Conservation (phyloP, 108 stramenopile species). For the Chaetoceros muelleri region DNA sequence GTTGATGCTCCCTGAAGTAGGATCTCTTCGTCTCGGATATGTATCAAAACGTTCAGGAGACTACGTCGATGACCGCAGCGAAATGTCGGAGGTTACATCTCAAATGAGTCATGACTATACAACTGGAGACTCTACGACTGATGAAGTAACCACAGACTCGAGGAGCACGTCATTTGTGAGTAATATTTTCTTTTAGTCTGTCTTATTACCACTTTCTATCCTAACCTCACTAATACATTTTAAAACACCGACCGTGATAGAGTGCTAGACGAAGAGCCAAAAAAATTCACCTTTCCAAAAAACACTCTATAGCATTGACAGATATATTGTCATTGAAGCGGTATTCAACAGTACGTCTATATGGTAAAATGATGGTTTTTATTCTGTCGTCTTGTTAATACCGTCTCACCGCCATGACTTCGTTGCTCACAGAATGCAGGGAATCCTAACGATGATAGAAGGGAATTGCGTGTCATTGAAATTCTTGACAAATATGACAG, state of each 20-base stretch:
- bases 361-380: not conserved
- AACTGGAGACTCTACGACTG: slow-evolving; percentile 12
- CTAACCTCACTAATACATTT: too few species aligned
- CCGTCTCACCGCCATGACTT: too few species aligned
- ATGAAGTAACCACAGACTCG: slow-evolving; percentile 25
- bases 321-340: slow-evolving; percentile 22
- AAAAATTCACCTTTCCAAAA: slow-evolving; percentile 62
- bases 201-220: not conserved
- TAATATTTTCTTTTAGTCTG: slow-evolving; percentile 4
- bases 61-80: not conserved
- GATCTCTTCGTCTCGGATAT: slow-evolving; percentile 58
- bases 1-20: slow-evolving; percentile 66
- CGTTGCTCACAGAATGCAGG: not conserved
- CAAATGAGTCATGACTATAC: slow-evolving; percentile 2
- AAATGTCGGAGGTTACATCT: not conserved
- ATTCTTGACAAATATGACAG: slow-evolving; percentile 47
- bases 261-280: slow-evolving; percentile 10
- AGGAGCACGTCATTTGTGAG: slow-evolving; percentile 19
- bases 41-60: slow-evolving; percentile 33
- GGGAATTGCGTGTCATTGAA: slow-evolving; percentile 34
- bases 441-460: not conserved
- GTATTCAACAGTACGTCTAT: not conserved
- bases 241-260: not conserved
- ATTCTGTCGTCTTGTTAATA: not conserved
- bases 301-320: slow-evolving; percentile 62